phyloP scores from a whole-genome alignment of 129 eudicot genomes.

The Calendula officinalis region DNA sequence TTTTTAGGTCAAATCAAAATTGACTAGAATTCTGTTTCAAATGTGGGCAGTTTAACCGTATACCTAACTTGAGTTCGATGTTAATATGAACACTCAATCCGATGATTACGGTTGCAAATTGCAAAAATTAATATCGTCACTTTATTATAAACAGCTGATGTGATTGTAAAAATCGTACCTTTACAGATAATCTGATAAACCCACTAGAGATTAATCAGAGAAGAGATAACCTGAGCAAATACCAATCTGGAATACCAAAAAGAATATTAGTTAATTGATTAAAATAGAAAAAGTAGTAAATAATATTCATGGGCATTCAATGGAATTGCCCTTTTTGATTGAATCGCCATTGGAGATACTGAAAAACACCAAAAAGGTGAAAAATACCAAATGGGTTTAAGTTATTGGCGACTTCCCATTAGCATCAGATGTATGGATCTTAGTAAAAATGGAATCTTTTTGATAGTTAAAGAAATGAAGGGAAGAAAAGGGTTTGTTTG shows the following conservation, averaged over 20 bases:
- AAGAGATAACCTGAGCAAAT: slow-evolving; percentile 4
- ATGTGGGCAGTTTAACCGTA: not conserved
- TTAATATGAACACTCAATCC: no score
- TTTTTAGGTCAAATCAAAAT: not conserved
- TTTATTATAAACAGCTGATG: not conserved
- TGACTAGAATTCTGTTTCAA: not conserved
- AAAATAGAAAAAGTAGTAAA: not conserved
- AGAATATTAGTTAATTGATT: not conserved
- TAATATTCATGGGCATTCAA: slow-evolving; percentile 14
- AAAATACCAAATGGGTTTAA: slow-evolving; percentile 32
- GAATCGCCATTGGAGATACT: slow-evolving; percentile 7
- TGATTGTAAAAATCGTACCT: slow-evolving; percentile 25
- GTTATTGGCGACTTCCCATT: slow-evolving; percentile 18
- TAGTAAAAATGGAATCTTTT: slow-evolving; percentile 17
- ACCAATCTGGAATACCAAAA: not conserved
- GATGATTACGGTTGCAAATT: no score
- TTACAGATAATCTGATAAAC: slow-evolving; percentile 24
- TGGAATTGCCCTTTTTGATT: not conserved
- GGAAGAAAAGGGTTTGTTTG: slow-evolving; percentile 23
- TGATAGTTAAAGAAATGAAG: not conserved
- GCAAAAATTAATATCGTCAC: no score
- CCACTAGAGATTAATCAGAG: slow-evolving; percentile 23
- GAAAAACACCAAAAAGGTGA: not conserved
- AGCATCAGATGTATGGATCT: slow-evolving; percentile 21
- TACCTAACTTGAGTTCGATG: not conserved